Evolutionary conservation across 2,329 filamentous ascomycete genomes (phyloP), one percentile per base, ranked within the genome.

Genomic region (Biscogniauxia marginata): DNA sequence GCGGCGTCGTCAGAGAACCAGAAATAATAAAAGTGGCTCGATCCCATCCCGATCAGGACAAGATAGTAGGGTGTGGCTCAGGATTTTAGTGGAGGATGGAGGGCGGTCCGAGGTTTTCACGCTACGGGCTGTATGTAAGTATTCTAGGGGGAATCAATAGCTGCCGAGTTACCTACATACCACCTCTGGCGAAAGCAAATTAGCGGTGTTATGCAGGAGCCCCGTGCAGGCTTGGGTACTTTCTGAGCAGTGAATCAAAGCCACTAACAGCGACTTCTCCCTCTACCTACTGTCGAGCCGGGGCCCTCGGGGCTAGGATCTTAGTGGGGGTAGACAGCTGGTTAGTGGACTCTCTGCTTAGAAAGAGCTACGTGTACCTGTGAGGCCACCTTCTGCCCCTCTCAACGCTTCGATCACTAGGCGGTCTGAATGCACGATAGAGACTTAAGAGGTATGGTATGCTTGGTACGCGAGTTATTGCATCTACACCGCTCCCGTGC

Each of bases 191-290:
- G 49, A 54, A 59, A 59, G 59, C 11, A 39, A 61, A 63, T 63
- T 63, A 63, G 55, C 56, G 59, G 60, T 63, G 54, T 61, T 63
- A 63, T 63, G 61, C 61, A 63, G 59, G 55, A 59, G 53, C 49
- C 16, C n/a, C 49, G 16, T 21, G 20, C 18, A 39, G 30, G 13
- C 21, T 16, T 45, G 30, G n/a, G 43, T 34, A 23, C 48, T 50
- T 18, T 49, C 50, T 9, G 9, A 39, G 30, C 30, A n/a, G 30
- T 39, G 59, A 55, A 58, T 55, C 24, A 8, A 23, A 23, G 48
- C 23, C 24, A 25, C 48, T 34, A 50, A 21, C 24, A 34, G 23
- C 19, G 46, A 39, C 18, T 20, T 46, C 44, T 22, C 30, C 30
- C n/a, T n/a, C n/a, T n/a, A n/a, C n/a, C 3, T 39, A 39, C 30